These are phyloP conservation scores for Trapa incisa DNA, from an alignment of 345 rosid species.

Conservation along the genomic window DNA sequence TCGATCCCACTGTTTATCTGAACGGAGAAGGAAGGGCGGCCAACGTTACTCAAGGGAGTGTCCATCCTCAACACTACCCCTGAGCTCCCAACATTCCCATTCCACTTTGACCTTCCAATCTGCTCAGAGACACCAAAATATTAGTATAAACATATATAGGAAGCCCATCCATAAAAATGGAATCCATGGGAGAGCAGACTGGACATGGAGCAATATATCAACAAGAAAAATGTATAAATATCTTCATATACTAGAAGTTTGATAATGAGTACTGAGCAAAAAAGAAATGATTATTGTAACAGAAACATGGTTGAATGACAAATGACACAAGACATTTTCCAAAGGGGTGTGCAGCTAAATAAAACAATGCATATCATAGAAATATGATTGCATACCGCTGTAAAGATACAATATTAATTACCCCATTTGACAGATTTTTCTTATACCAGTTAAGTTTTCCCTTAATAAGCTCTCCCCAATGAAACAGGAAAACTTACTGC, in stretches of 20 bases:
- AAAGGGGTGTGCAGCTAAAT: not conserved
- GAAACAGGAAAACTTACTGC: constrained; percentile 38
- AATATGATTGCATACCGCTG: not conserved
- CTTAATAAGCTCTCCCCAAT: not conserved
- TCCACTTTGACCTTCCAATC: constrained; percentile 94
- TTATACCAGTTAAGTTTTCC: not conserved
- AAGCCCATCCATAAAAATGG: not conserved
- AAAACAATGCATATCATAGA: not conserved
- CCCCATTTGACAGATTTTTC: not conserved
- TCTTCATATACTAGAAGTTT: too few species aligned
- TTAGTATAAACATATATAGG: not conserved
- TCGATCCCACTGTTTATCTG: constrained; percentile 76
- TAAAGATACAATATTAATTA: not conserved
- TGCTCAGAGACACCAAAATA: constrained; percentile 18
- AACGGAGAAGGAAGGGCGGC: constrained; percentile 60
- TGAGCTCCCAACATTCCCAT: constrained; percentile 69
- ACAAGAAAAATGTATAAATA: not conserved
- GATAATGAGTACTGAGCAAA: too few species aligned
- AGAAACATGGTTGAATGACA: too few species aligned
- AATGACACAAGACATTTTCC: too few species aligned
- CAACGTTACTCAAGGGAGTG: constrained; percentile 46
- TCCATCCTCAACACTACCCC: constrained; percentile 73
- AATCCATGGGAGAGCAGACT: not conserved
- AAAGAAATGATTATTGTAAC: too few species aligned
- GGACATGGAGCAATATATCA: not conserved